Percentiles rank a stretch among this genome's conserved stretches.
These are phyloP conservation scores for Actinomortierella wolfii DNA, from an alignment of 371 early-diverging fungal species.

Conservation along the genomic window DNA sequence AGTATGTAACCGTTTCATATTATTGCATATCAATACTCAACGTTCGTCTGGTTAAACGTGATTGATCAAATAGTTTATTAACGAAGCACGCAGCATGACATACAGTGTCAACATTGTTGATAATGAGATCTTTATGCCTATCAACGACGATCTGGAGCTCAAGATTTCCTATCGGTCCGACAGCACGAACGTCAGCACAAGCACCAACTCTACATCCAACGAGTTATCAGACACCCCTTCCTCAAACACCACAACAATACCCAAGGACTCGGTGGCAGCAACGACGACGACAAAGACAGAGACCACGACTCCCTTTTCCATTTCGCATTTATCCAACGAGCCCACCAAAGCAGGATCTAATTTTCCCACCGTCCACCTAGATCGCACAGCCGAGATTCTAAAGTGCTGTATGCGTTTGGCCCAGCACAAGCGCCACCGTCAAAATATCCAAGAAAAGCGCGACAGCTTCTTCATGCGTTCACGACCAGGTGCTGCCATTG, in stretches of 20 bases:
- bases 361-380: constrained; percentile 3
- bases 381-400: constrained; percentile 25
- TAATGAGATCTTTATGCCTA: constrained; percentile 55
- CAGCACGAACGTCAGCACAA: neutral
- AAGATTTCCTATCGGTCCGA: constrained; percentile 26
- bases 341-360: no score
- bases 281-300: neutral
- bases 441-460: constrained; percentile 34
- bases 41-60: no score
- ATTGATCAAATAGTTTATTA: constrained; percentile 54
- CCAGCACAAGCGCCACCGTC: constrained; percentile 33
- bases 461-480: constrained; percentile 46
- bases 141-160: constrained; percentile 62
- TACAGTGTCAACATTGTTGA: constrained; percentile 56
- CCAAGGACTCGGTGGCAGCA: neutral
- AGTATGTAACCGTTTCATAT: no score
- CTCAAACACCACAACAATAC: neutral
- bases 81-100: constrained; percentile 57
- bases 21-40: no score
- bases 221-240: neutral
- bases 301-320: neutral
- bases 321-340: no score
- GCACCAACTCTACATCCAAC: constrained; percentile 8
- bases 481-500: constrained; percentile 19
- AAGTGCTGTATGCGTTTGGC: constrained; percentile 27